Base-by-base conservation (phyloP, 257 asterid species). In the Nyctanthes arbortristis region DNA sequence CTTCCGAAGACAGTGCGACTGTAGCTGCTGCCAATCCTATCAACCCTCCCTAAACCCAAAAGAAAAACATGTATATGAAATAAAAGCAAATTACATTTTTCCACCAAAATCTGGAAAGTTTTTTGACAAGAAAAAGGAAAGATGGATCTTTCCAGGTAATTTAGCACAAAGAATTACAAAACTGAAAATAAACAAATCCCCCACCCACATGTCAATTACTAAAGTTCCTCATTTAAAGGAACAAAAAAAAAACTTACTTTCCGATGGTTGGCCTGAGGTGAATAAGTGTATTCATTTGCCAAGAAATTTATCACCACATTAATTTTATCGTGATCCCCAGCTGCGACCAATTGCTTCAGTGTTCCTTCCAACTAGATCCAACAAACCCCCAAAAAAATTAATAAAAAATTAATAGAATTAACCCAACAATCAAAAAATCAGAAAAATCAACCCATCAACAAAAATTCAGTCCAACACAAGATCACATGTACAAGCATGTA, bases 21-120 rank as follows among this genome's bases (percentile, higher is more conserved):
- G 98, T 93, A 12, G 90, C 98, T 22, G 98, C 98, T 8, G 98
- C 98, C 89, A 93, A 78, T 69, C 98, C 98, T 71, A 93, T 93
- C 85, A 93, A 77, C 61, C 98, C 98, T 70, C 98, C 98, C 98
- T 93, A 73, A 70, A 69, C 77, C 63, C 80, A 62, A 20, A 58
- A 45, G 2, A 16, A 36, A 59, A 49, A 61, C 16, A 25, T 22
- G 5, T 22, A 52, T 31, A 31, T 33, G 40, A 43, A 24, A 7
- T 20, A 20, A 52, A 52, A 52, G 24, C 59, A 10, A 52, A 52
- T 20, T 9, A 24, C 13, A 20, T 47, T 37, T 47, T 47, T 49
- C 18, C 80, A 31, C 67, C 61, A 32, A 32, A 14, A 54, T 35
- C 61, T 58, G 67, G 59, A 11, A 43, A 43, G 61, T n/a, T 49